Conservation (phyloP, 192 early-diverging fungal species). For the Backusella macrospora region DNA sequence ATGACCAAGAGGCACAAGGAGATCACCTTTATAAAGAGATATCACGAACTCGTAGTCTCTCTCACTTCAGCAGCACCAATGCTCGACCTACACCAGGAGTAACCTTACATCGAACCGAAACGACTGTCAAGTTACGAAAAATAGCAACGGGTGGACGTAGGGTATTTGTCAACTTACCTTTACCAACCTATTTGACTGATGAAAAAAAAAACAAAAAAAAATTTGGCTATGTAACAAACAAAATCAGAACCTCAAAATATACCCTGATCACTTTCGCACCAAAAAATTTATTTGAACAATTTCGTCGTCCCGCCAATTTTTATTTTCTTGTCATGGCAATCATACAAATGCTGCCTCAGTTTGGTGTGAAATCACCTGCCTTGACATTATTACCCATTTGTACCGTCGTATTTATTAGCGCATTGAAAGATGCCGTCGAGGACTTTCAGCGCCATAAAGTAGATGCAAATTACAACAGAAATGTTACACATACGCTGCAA, state of each 20-base stretch:
- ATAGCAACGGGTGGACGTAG: conserved; percentile 48
- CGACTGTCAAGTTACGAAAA: conserved; percentile 51
- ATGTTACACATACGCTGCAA: conserved; percentile 46
- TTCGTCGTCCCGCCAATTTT: conserved; percentile 76
- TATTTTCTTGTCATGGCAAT: conserved; percentile 87
- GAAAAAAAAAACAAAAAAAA: conserved; percentile 2
- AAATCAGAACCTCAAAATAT: conserved; percentile 88
- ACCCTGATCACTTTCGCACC: conserved; percentile 81
- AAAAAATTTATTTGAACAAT: conserved; percentile 92
- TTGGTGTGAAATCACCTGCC: conserved; percentile 77
- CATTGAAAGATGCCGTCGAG: conserved; percentile 87
- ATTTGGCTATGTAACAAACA: conserved; percentile 75
- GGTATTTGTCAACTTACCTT: conserved; percentile 68
- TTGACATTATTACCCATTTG: conserved; percentile 82
- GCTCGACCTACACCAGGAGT: neutral
- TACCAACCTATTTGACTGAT: conserved; percentile 60
- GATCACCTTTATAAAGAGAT: conserved; percentile 13
- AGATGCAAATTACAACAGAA: conserved; percentile 84
- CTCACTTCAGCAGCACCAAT: neutral
- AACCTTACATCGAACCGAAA: conserved; percentile 37
- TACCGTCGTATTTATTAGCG: conserved; percentile 77
- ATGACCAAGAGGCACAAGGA: neutral
- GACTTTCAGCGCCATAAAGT: conserved; percentile 86
- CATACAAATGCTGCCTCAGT: conserved; percentile 81
- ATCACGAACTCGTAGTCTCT: neutral